A percentile compares a stretch with the other conserved stretches of the same genome.
Evolutionary conservation across 495 filamentous ascomycete genomes (phyloP).

Genomic region (Podospora fimiseda): DNA sequence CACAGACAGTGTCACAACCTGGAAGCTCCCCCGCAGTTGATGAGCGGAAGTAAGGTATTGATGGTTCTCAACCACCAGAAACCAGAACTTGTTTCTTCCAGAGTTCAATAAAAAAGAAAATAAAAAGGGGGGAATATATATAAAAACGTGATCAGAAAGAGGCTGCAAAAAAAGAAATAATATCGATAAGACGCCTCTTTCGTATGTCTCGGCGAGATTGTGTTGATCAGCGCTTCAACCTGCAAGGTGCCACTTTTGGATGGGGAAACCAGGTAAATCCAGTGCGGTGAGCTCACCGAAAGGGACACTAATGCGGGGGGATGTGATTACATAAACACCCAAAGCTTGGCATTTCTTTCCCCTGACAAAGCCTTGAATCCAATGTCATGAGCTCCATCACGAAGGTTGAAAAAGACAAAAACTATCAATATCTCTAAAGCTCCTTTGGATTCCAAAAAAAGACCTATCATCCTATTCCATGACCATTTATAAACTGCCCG

Average conservation of each 20-base stretch:
- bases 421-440: no score
- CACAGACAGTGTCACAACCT: no score
- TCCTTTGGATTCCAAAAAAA: neutral
- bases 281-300: slow-evolving; percentile 13
- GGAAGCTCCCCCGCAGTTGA: no score
- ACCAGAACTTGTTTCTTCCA: no score
- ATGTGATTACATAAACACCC: slow-evolving; percentile 9
- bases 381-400: no score
- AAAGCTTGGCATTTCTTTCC: neutral
- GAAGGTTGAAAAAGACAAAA: no score
- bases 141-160: no score
- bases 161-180: slow-evolving; percentile 1
- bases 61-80: no score
- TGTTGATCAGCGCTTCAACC: neutral
- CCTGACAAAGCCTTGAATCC: no score
- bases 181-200: slow-evolving; percentile 3
- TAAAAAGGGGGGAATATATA: no score
- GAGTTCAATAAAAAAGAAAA: no score
- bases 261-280: neutral
- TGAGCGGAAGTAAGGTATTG: no score
- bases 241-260: neutral
- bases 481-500: neutral
- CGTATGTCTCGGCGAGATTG: neutral
- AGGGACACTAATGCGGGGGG: neutral
- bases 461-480: neutral